A percentile compares a stretch with the other conserved stretches of the same genome.
Evolutionary conservation across 176 grass and related monocot species (phyloP).

Genomic region (Carex littledalei): DNA sequence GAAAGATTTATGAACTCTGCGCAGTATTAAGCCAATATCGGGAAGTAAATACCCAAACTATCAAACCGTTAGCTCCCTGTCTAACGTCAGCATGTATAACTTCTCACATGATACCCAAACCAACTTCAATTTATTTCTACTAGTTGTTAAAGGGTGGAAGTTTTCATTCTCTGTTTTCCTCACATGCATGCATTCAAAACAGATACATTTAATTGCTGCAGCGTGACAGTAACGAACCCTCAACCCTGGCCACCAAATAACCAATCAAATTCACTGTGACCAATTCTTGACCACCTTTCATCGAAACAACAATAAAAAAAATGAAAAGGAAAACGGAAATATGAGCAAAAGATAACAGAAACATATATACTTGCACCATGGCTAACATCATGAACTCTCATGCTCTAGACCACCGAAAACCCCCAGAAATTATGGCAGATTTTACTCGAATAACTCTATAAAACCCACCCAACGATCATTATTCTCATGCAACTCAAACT

Average conservation of each 20-base stretch:
- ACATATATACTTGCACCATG: neutral
- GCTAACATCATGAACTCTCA: neutral
- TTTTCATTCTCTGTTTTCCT: neutral
- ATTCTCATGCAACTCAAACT: slow-evolving; percentile 25
- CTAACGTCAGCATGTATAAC: neutral
- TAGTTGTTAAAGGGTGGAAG: neutral
- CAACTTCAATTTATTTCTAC: neutral
- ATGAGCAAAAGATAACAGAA: neutral
- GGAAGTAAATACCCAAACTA: neutral
- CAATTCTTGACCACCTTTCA: neutral
- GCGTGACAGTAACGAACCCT: neutral
- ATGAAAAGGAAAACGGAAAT: neutral
- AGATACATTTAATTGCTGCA: neutral
- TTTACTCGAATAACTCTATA: slow-evolving; percentile 15
- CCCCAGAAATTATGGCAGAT: slow-evolving; percentile 12
- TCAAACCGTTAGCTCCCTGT: neutral
- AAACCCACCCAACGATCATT: neutral
- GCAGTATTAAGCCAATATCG: neutral
- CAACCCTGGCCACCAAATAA: neutral
- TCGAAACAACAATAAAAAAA: neutral
- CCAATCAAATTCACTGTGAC: slow-evolving; percentile 2
- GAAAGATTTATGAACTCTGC: neutral
- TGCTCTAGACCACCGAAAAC: slow-evolving; percentile 16
- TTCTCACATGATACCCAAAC: slow-evolving; percentile 3
- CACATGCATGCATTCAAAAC: slow-evolving; percentile 9